phyloP scores from a whole-genome alignment of 257 asterid genomes.

The Solanum raphanifolium region DNA sequence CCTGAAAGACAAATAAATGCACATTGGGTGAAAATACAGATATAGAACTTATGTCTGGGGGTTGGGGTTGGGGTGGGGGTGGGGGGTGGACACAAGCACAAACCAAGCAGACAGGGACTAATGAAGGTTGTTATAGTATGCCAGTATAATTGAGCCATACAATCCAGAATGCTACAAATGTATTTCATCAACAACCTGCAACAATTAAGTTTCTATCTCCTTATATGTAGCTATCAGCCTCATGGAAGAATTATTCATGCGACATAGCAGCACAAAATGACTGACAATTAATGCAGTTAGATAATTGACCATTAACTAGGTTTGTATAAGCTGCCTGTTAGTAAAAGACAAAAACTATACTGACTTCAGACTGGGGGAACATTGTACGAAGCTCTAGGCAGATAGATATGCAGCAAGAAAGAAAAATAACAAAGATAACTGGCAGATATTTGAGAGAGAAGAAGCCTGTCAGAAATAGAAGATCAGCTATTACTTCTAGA shows the following conservation, averaged over 20 bases:
- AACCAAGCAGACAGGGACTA: neutral
- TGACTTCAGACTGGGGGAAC: neutral
- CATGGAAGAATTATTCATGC: neutral
- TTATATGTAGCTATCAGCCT: neutral
- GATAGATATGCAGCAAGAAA: neutral
- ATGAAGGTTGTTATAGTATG: neutral
- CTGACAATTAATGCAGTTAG: neutral
- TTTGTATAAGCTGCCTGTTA: neutral
- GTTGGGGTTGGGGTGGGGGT: neutral
- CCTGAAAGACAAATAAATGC: slow-evolving; percentile 32
- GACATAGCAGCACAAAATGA: neutral
- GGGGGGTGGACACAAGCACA: neutral
- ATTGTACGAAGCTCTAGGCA: neutral
- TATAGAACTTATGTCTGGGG: neutral
- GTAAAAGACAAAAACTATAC: neutral
- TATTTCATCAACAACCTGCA: neutral
- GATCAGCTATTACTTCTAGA: neutral
- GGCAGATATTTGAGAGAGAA: neutral
- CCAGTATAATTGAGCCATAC: neutral
- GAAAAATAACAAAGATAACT: neutral
- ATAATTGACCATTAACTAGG: neutral
- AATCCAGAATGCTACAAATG: neutral
- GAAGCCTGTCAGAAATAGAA: neutral
- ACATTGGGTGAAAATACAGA: neutral
- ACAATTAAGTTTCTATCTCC: neutral